Evolutionary conservation across 495 filamentous ascomycete species (phyloP).

Genomic region (Aspergillus kassunensis): DNA sequence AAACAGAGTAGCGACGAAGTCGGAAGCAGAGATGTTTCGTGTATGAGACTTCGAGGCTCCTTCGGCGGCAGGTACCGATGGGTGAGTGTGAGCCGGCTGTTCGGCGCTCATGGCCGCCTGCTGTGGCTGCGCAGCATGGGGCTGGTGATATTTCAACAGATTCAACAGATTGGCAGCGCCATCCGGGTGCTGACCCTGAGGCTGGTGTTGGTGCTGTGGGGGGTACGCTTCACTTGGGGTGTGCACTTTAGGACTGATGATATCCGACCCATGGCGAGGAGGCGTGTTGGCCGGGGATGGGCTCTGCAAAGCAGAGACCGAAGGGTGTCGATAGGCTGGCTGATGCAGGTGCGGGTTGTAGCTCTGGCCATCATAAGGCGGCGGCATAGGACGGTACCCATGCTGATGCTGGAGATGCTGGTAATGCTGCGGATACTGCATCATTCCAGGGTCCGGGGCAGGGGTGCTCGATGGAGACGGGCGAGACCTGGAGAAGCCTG

Average conservation of each 20-base stretch:
- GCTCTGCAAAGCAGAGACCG: slow-evolving; percentile 40
- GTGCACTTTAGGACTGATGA: slow-evolving; percentile 45
- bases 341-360: slow-evolving; percentile 33
- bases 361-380: slow-evolving; percentile 37
- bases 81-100: slow-evolving; percentile 36
- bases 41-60: slow-evolving; percentile 40
- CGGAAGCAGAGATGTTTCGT: slow-evolving; percentile 57
- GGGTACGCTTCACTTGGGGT: slow-evolving; percentile 37
- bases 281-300: slow-evolving; percentile 42
- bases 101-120: slow-evolving; percentile 26
- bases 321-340: slow-evolving; percentile 45
- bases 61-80: slow-evolving; percentile 32
- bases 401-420: too few species aligned
- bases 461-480: slow-evolving; percentile 35
- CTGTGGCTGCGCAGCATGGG: slow-evolving; percentile 28
- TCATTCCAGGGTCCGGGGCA: slow-evolving; percentile 31
- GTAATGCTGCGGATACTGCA: slow-evolving; percentile 33
- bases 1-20: slow-evolving; percentile 60
- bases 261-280: slow-evolving; percentile 47
- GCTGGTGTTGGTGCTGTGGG: slow-evolving; percentile 23
- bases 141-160: slow-evolving; percentile 78
- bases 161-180: slow-evolving; percentile 72
- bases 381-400: slow-evolving; percentile 33
- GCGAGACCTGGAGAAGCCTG: slow-evolving; percentile 44
- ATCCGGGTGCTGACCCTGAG: slow-evolving; percentile 51